Conservation (phyloP, 805 yeast genomes). For the Yarrowia divulgata region DNA sequence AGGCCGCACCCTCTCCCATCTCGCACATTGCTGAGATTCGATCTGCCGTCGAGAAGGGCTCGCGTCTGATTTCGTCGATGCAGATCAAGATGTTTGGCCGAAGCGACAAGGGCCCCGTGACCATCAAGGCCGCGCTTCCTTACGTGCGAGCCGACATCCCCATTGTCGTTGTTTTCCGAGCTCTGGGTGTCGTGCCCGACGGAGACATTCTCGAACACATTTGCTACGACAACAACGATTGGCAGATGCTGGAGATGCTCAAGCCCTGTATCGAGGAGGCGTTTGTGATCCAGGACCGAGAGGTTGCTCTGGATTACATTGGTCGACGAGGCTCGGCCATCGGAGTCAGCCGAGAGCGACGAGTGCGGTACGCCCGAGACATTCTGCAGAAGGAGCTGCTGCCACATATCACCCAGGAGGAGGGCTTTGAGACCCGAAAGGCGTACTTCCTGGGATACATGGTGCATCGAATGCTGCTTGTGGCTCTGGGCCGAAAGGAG, state of each 20-base stretch:
- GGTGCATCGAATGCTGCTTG: conserved; percentile 91
- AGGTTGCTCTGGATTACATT: conserved; percentile 95
- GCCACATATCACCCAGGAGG: conserved; percentile 97
- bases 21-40: conserved; percentile 96
- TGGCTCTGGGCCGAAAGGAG: conserved; percentile 97
- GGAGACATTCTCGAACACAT: conserved; percentile 98
- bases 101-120: conserved; percentile 64
- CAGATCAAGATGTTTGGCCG: conserved; percentile 91
- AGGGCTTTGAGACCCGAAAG: conserved; percentile 95
- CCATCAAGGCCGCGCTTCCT: conserved; percentile 94
- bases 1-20: conserved; percentile 96
- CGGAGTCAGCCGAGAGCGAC: conserved; percentile 96
- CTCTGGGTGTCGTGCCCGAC: conserved; percentile 97
- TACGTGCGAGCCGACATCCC: conserved; percentile 97
- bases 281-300: conserved; percentile 96
- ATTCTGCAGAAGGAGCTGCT: conserved; percentile 93
- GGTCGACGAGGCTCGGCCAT: conserved; percentile 98
- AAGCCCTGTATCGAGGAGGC: conserved; percentile 99
- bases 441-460: conserved; percentile 97
- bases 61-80: conserved; percentile 90
- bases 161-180: conserved; percentile 95
- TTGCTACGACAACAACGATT: conserved; percentile 95
- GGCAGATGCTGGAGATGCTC: conserved; percentile 99
- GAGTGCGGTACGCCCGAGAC: conserved; percentile 97
- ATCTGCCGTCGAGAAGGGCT: conserved; percentile 96